phyloP scores from a whole-genome alignment of 306 rosid genomes.

The Geum urbanum region DNA sequence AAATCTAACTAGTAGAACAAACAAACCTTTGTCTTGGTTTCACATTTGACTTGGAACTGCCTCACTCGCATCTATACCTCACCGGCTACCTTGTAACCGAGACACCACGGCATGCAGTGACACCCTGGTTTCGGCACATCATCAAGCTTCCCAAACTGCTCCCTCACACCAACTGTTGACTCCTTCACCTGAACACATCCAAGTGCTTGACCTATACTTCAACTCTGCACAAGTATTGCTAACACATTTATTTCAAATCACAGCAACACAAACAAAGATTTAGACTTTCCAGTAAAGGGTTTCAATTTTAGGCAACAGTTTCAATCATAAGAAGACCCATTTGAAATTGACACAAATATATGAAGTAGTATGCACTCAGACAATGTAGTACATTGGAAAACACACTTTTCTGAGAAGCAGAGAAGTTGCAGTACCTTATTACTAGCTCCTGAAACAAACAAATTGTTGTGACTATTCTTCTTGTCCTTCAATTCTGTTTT shows the following conservation, averaged over 20 bases:
- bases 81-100: conserved; percentile 54
- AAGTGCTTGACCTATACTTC: conserved; percentile 55
- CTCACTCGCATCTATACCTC: conserved; percentile 52
- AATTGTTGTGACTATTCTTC: background rate
- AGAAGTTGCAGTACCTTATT: no score
- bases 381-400: no score
- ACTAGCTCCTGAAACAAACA: no score
- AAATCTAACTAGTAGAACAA: conserved; percentile 12
- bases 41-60: conserved; percentile 65
- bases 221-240: conserved; percentile 22
- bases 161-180: conserved; percentile 57
- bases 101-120: conserved; percentile 70
- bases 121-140: conserved; percentile 66
- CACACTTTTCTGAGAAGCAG: no score
- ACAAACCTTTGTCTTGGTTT: conserved; percentile 63
- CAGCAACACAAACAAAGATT: no score
- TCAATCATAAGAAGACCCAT: background rate
- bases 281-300: background rate
- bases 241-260: no score
- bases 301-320: background rate
- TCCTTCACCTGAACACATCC: conserved; percentile 63
- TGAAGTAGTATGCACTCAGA: no score
- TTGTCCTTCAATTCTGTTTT: background rate
- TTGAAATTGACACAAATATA: background rate
- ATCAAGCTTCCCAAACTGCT: conserved; percentile 50